Conservation (phyloP, 108 stramenopile genomes). For the Discostella stelligeroides region DNA sequence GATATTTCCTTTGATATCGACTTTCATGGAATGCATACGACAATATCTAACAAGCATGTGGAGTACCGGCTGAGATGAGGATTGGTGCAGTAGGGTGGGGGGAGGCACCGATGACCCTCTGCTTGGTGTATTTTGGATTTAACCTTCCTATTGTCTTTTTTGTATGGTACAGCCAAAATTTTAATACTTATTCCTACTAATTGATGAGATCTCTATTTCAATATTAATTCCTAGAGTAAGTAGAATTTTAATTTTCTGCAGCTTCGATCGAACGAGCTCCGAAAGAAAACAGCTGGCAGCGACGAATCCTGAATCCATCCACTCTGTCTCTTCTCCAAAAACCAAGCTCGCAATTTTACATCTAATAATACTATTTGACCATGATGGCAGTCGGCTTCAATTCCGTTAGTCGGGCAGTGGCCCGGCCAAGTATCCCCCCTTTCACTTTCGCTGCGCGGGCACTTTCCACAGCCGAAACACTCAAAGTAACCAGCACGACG, state of each 20-base stretch:
- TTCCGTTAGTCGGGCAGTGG: constrained; percentile 1
- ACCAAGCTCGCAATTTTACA: no score
- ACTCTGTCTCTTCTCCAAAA: neutral
- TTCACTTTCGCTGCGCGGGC: constrained; percentile 9
- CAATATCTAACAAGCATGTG: constrained; percentile 43
- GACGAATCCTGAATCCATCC: neutral
- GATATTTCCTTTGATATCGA: constrained; percentile 66
- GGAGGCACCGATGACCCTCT: no score
- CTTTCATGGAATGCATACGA: constrained; percentile 63
- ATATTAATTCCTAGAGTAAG: no score
- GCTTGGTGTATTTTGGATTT: no score
- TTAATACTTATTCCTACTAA: no score
- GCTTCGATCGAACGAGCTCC: no score
- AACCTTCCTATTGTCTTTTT: no score
- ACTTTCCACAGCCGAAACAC: constrained; percentile 45
- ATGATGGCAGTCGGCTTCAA: neutral
- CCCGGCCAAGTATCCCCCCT: neutral
- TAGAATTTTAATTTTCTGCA: no score
- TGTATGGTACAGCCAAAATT: no score
- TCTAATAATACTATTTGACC: no score
- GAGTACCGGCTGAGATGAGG: constrained; percentile 72
- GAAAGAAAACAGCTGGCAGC: neutral
- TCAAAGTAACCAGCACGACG: constrained; percentile 48
- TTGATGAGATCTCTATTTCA: no score
- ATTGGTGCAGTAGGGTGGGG: no score